Evolutionary conservation across 2,329 filamentous ascomycete genomes (phyloP).

Genomic region (Ophiobolus disseminans): DNA sequence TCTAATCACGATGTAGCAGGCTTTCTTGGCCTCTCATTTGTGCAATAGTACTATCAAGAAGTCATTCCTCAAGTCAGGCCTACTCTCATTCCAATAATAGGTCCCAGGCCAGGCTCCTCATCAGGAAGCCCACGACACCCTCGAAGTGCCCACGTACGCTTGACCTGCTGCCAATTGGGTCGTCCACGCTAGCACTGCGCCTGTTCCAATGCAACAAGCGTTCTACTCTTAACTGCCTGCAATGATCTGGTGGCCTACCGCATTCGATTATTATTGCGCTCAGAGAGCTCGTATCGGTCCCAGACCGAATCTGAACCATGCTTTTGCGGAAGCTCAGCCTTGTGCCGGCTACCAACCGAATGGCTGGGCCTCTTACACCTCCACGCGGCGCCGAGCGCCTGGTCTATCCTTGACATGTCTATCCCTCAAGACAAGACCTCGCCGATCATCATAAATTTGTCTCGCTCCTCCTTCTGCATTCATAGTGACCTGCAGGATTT

Average conservation of each 20-base stretch:
- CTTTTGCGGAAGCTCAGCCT: conserved; percentile 40
- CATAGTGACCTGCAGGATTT: conserved; percentile 20
- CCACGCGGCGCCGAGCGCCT: conserved; percentile 15
- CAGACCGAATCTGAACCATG: conserved; percentile 19
- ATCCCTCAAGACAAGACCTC: conserved; percentile 14
- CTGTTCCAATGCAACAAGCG: too few species aligned
- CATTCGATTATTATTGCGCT: conserved; percentile 18
- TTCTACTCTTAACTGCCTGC: too few species aligned
- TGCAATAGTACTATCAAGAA: conserved; percentile 19
- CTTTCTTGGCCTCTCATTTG: background rate
- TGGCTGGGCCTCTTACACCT: conserved; percentile 15
- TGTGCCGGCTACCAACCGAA: conserved; percentile 25
- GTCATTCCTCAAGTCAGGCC: conserved; percentile 17
- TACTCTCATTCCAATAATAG: conserved; percentile 4
- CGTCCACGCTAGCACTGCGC: too few species aligned
- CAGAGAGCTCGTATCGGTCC: conserved; percentile 25
- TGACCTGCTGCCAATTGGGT: too few species aligned
- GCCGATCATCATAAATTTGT: conserved; percentile 21
- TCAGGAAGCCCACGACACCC: background rate
- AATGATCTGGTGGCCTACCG: conserved; percentile 13
- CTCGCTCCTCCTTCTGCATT: conserved; percentile 16
- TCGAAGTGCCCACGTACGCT: too few species aligned
- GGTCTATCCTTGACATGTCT: conserved; percentile 9
- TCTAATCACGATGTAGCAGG: background rate
- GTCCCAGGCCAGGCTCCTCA: background rate